Conservation (phyloP, 1,139 yeast genomes). For the Kluyveromyces sp. region DNA sequence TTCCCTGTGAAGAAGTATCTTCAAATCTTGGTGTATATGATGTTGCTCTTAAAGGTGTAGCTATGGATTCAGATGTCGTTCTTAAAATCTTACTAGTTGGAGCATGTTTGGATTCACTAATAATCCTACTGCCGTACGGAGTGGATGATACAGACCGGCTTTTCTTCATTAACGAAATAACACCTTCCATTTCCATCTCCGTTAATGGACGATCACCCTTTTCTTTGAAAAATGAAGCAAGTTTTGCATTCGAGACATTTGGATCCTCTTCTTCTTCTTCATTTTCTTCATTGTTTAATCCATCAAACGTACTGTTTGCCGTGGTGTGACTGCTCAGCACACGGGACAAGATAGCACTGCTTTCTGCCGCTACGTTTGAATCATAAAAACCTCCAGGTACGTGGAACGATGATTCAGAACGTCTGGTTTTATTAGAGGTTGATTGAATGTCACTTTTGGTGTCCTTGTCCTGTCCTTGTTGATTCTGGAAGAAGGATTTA, state of each 20-base stretch:
- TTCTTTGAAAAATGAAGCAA: conserved; percentile 63
- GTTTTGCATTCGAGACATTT: conserved; percentile 26
- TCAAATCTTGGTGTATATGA: conserved; percentile 32
- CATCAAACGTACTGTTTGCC: neutral
- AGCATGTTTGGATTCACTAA: conserved; percentile 2
- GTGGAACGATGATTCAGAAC: neutral
- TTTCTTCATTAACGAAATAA: conserved; percentile 49
- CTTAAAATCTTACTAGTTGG: conserved; percentile 5
- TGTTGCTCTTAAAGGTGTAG: conserved; percentile 24
- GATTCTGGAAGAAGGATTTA: conserved; percentile 8
- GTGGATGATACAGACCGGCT: conserved; percentile 7
- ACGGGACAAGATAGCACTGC: neutral
- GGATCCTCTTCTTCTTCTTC: conserved; percentile 5
- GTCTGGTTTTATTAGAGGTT: neutral
- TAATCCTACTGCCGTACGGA: conserved; percentile 3
- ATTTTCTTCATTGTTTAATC: neutral
- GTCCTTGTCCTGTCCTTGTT: neutral
- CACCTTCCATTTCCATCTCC: conserved; percentile 80
- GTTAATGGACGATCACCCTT: conserved; percentile 73
- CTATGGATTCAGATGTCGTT: conserved; percentile 7
- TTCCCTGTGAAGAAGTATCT: conserved; percentile 13
- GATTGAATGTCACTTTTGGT: neutral
- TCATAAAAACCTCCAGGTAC: conserved; percentile 12
- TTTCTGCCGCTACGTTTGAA: conserved; percentile 3
- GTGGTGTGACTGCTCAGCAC: neutral